These are phyloP conservation scores for Schizophyllum commune DNA, from an alignment of 1,284 basidiomycete genomes.

Conservation along the genomic window DNA sequence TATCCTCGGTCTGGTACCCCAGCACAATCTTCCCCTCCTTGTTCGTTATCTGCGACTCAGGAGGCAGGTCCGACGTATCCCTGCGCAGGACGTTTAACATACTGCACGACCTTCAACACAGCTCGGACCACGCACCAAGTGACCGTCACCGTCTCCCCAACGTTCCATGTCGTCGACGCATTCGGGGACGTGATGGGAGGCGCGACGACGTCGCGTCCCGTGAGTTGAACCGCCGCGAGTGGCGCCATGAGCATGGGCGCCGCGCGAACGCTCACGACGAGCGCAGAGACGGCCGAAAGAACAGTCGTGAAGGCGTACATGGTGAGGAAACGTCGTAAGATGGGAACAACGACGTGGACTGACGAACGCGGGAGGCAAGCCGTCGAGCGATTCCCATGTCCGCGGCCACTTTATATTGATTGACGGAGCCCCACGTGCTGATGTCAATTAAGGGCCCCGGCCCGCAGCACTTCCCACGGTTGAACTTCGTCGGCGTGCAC, in stretches of 20 bases:
- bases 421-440: neutral
- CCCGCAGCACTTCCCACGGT: neutral
- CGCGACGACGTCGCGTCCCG: conserved; percentile 39
- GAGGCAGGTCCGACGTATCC: conserved; percentile 39
- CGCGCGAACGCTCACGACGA: conserved; percentile 21
- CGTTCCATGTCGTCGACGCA: conserved; percentile 41
- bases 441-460: neutral
- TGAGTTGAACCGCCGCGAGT: neutral
- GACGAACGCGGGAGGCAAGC: conserved; percentile 4
- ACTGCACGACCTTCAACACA: neutral
- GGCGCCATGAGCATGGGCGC: conserved; percentile 25
- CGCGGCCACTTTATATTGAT: neutral
- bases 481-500: neutral
- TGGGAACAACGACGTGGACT: neutral
- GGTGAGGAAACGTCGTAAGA: conserved; percentile 2
- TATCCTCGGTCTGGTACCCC: conserved; percentile 38
- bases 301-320: conserved; percentile 30
- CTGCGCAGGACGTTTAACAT: conserved; percentile 22
- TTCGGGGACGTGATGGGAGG: conserved; percentile 54
- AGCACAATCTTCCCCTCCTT: conserved; percentile 48
- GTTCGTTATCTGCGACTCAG: conserved; percentile 22
- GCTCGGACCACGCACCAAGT: conserved; percentile 39
- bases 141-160: conserved; percentile 43
- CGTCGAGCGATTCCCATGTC: neutral
- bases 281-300: conserved; percentile 20